These are phyloP conservation scores for Theobroma grandiflorum DNA, from an alignment of 441 rosid species.

Conservation along the genomic window DNA sequence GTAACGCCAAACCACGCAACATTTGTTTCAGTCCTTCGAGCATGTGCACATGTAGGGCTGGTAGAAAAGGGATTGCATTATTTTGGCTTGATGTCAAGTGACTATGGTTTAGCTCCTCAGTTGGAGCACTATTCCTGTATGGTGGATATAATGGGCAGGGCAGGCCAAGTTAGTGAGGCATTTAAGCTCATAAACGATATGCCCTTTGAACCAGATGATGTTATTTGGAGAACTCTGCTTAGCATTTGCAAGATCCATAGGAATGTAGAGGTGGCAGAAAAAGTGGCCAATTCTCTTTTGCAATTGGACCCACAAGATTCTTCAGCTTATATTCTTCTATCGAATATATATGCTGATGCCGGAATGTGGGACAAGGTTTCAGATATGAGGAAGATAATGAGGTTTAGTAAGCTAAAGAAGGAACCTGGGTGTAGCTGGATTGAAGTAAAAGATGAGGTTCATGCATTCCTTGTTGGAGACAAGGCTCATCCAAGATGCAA, in stretches of 20 bases:
- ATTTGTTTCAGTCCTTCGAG: conserved; percentile 88
- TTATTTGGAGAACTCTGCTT: conserved; percentile 85
- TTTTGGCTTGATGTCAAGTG: conserved; percentile 66
- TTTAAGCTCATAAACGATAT: conserved; percentile 63
- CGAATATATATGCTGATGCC: conserved; percentile 81
- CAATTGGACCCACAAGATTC: conserved; percentile 75
- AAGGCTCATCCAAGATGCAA: conserved; percentile 66
- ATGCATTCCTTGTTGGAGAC: conserved; percentile 71
- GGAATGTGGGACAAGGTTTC: conserved; percentile 82
- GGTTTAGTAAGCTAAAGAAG: conserved; percentile 65
- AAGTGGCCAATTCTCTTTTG: conserved; percentile 62
- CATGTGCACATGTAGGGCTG: conserved; percentile 87
- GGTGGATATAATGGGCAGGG: conserved; percentile 89
- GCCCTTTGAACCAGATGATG: conserved; percentile 83
- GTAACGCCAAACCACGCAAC: conserved; percentile 79
- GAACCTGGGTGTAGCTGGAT: conserved; percentile 98
- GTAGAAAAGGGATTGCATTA: conserved; percentile 64
- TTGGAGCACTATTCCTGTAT: conserved; percentile 86
- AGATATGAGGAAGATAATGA: conserved; percentile 68
- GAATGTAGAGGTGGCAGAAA: conserved; percentile 79
- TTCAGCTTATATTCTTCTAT: conserved; percentile 75
- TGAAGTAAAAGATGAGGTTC: conserved; percentile 79
- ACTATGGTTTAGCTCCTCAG: conserved; percentile 71
- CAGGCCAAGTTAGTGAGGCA: conserved; percentile 64
- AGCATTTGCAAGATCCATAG: conserved; percentile 78